A percentile compares a stretch with the other conserved stretches of the same genome.
Conservation (phyloP, 2,329 filamentous ascomycete species). For the Alternaria gansuensis region DNA sequence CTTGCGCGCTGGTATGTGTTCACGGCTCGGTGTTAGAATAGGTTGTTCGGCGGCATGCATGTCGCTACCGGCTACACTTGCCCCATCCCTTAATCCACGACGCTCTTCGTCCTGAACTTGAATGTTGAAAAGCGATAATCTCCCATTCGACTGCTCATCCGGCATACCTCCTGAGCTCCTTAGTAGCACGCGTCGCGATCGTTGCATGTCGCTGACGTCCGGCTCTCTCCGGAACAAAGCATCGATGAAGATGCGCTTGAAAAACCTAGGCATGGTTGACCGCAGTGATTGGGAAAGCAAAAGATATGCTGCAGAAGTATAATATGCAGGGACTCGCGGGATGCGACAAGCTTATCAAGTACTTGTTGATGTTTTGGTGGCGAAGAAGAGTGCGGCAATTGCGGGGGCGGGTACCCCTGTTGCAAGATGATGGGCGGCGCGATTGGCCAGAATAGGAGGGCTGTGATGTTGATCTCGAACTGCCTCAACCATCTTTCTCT, state of each 20-base stretch:
- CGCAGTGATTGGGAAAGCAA: not conserved
- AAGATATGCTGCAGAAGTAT: slow-evolving; percentile 6
- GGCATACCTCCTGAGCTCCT: slow-evolving; percentile 20
- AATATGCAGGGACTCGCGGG: slow-evolving; percentile 8
- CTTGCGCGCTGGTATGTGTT: slow-evolving; percentile 18
- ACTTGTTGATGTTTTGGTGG: slow-evolving; percentile 14
- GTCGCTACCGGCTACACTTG: slow-evolving; percentile 34
- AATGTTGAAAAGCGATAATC: slow-evolving; percentile 24
- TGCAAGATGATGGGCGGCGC: not conserved
- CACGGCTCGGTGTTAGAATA: slow-evolving; percentile 29
- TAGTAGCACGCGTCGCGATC: slow-evolving; percentile 35
- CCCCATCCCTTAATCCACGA: slow-evolving; percentile 23
- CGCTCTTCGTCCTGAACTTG: slow-evolving; percentile 21
- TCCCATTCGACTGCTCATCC: slow-evolving; percentile 24
- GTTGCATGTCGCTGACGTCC: slow-evolving; percentile 27
- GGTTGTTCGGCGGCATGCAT: slow-evolving; percentile 23
- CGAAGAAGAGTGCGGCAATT: slow-evolving; percentile 16
- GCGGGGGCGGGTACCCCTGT: slow-evolving; percentile 14
- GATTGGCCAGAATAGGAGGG: slow-evolving; percentile 9
- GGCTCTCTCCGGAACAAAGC: slow-evolving; percentile 32
- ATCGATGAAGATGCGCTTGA: slow-evolving; percentile 36
- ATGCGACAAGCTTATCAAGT: slow-evolving; percentile 14
- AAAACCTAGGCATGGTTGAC: slow-evolving; percentile 31
- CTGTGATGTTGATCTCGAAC: slow-evolving; percentile 15
- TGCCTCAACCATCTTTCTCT: slow-evolving; percentile 3